A percentile compares a stretch with the other conserved stretches of the same genome.
These are phyloP conservation scores for Xylaria acuta DNA, from an alignment of 495 filamentous ascomycete genomes.

Conservation along the genomic window DNA sequence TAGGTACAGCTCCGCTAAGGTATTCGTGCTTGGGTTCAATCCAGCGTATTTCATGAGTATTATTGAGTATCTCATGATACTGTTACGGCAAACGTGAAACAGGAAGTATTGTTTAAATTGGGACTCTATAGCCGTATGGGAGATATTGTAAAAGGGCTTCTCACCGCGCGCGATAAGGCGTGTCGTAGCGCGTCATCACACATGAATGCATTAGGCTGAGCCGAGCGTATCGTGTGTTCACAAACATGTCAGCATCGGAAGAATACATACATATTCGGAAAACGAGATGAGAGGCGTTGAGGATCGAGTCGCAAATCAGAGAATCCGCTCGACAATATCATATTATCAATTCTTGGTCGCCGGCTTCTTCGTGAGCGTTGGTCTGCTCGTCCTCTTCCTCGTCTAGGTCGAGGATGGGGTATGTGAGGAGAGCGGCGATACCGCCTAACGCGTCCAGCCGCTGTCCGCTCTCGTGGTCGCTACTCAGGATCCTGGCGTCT, in stretches of 20 bases:
- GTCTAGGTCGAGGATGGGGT: conserved; percentile 78
- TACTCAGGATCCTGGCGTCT: conserved; percentile 85
- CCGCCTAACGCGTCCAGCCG: conserved; percentile 83
- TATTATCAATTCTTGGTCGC: conserved; percentile 45
- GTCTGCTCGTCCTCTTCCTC: conserved; percentile 61
- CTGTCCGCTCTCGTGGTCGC: conserved; percentile 92
- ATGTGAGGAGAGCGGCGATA: conserved; percentile 89
- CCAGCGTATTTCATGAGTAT: background rate
- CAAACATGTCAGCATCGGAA: background rate
- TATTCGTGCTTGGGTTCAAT: background rate
- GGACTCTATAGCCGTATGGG: background rate
- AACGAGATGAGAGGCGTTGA: background rate
- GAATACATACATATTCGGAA: background rate
- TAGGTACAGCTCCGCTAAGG: too few species aligned
- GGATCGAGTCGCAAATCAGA: background rate
- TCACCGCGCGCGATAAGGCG: background rate
- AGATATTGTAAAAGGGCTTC: background rate
- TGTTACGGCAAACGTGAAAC: background rate
- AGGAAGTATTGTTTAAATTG: background rate
- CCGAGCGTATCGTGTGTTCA: background rate
- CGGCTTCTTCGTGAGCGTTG: conserved; percentile 31
- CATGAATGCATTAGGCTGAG: background rate
- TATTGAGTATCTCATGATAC: background rate
- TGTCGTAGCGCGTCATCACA: too few species aligned
- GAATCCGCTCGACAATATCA: conserved; percentile 29